Conservation (phyloP, 2,329 filamentous ascomycete species). For the Phialemoniopsis sp. region DNA sequence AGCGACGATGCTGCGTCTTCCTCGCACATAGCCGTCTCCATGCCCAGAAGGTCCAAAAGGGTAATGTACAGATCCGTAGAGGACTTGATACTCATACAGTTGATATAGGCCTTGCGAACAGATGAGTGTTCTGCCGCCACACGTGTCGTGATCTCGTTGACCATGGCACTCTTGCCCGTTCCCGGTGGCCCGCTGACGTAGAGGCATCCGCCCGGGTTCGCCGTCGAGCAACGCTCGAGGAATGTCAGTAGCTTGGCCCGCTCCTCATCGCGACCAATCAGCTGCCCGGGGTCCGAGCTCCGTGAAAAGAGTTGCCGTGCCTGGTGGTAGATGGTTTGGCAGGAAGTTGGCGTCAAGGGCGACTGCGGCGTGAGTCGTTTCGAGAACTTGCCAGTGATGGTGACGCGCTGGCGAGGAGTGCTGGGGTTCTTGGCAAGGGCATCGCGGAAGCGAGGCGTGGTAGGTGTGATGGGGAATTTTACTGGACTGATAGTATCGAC, state of each 20-base stretch:
- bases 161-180: constrained; percentile 93
- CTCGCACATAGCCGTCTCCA: constrained; percentile 52
- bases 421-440: constrained; percentile 66
- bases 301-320: constrained; percentile 85
- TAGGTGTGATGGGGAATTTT: constrained; percentile 59
- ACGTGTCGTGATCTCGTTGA: constrained; percentile 70
- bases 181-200: constrained; percentile 96
- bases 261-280: constrained; percentile 74
- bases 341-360: constrained; percentile 62
- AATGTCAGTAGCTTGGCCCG: constrained; percentile 64
- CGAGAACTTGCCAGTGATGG: constrained; percentile 68
- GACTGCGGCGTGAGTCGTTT: constrained; percentile 78
- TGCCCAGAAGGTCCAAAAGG: constrained; percentile 65
- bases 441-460: constrained; percentile 76
- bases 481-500: constrained; percentile 4
- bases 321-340: constrained; percentile 77
- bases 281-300: constrained; percentile 66
- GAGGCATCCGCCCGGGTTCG: constrained; percentile 70
- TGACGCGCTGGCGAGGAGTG: constrained; percentile 81
- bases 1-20: constrained; percentile 65
- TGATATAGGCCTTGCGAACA: constrained; percentile 75
- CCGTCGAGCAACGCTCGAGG: constrained; percentile 57
- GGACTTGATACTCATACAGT: constrained; percentile 95
- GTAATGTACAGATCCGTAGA: constrained; percentile 81
- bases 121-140: constrained; percentile 40